Conservation (phyloP, 2,329 filamentous ascomycete species). For the Pyrenophora teres region DNA sequence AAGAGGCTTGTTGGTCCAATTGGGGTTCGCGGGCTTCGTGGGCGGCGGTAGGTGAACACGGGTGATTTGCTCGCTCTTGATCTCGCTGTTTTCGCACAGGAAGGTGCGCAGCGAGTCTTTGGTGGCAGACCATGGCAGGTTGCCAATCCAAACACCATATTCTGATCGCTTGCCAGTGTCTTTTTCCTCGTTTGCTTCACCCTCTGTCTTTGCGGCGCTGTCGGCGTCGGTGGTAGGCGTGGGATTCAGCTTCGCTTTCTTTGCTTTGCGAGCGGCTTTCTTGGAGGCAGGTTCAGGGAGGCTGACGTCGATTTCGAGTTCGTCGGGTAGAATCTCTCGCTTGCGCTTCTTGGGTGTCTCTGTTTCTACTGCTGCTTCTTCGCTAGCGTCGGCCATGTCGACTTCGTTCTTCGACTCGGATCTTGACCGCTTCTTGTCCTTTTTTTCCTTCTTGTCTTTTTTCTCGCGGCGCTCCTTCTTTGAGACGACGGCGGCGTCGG, state of each 20-base stretch:
- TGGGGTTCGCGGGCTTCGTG: constrained; percentile 38
- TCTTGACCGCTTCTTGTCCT: constrained; percentile 31
- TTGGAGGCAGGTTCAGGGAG: constrained; percentile 96
- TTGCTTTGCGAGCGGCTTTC: constrained; percentile 84
- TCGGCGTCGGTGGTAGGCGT: constrained; percentile 20
- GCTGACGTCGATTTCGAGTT: constrained; percentile 84
- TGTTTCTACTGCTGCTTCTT: constrained; percentile 8
- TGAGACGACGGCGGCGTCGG: constrained; percentile 9
- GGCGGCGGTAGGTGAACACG: constrained; percentile 77
- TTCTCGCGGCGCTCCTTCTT: constrained; percentile 35
- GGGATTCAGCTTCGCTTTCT: constrained; percentile 70
- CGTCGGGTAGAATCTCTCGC: constrained; percentile 63
- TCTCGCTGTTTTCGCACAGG: constrained; percentile 69
- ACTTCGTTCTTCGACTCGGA: constrained; percentile 18
- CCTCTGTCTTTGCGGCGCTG: constrained; percentile 25
- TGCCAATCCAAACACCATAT: constrained; percentile 94
- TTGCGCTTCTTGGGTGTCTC: constrained; percentile 53
- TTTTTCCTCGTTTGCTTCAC: constrained; percentile 44
- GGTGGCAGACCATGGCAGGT: constrained; percentile 82
- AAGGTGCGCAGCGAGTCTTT: constrained; percentile 77
- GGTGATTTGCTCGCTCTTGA: constrained; percentile 72
- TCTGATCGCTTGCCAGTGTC: constrained; percentile 66
- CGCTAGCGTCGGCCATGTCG: constrained; percentile 20
- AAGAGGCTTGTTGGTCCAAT: constrained; percentile 58
- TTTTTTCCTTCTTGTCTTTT: constrained; percentile 36